phyloP scores from a whole-genome alignment of 352 stramenopile genomes.

The Phytophthora pini region DNA sequence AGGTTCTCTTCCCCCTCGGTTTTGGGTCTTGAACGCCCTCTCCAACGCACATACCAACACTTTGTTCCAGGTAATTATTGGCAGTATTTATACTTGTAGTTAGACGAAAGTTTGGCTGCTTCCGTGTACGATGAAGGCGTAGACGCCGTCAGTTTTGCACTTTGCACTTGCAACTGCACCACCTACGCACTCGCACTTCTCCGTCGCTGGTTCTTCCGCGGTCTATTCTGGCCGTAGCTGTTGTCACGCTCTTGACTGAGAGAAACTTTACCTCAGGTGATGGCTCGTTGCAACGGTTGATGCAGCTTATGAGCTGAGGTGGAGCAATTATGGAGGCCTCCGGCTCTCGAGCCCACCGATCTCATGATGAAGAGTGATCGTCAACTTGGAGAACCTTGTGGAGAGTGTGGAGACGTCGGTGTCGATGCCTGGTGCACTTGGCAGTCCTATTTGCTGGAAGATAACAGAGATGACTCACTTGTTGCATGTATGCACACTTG shows the following conservation, averaged over 20 bases:
- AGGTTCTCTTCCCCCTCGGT: conserved; percentile 8
- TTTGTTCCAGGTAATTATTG: conserved; percentile 42
- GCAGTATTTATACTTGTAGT: conserved; percentile 1
- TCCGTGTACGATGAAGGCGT: conserved; percentile 7
- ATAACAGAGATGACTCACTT: conserved; percentile 35
- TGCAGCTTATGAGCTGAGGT: conserved; percentile 1
- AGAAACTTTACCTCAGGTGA: conserved; percentile 15
- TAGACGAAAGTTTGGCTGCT: conserved; percentile 14
- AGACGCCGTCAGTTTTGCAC: neutral
- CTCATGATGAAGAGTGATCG: conserved; percentile 17
- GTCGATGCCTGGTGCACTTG: conserved; percentile 13
- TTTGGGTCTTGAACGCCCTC: conserved; percentile 2
- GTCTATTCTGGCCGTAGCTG: neutral
- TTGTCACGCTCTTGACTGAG: conserved; percentile 7
- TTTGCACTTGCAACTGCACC: conserved; percentile 3
- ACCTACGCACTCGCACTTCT: conserved; percentile 21
- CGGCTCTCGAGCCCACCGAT: conserved; percentile 19
- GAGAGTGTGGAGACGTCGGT: conserved; percentile 1
- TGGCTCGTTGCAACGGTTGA: conserved; percentile 10
- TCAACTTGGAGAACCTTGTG: conserved; percentile 11
- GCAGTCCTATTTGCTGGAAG: conserved; percentile 1
- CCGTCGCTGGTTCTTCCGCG: conserved; percentile 17
- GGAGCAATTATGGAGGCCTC: conserved; percentile 21
- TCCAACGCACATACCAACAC: conserved; percentile 16
- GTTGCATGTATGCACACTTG: conserved; percentile 33